Evolutionary conservation across 2,329 filamentous ascomycete genomes (phyloP).

Genomic region (Epichloe elymi): DNA sequence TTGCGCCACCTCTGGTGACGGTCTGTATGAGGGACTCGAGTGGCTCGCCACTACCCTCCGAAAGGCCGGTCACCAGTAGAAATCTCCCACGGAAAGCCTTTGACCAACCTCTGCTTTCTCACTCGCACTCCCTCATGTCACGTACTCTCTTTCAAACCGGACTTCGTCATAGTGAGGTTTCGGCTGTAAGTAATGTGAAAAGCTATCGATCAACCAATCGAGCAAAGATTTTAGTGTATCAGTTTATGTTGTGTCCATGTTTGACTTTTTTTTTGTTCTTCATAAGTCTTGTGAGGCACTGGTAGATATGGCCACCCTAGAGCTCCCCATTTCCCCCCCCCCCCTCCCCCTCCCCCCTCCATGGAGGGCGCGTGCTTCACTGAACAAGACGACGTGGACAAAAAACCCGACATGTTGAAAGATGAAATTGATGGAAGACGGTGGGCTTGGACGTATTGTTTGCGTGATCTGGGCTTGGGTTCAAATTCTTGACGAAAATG

Average conservation of each 20-base stretch:
- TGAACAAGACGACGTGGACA: not conserved
- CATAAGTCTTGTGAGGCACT: slow-evolving; percentile 15
- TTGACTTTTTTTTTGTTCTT: slow-evolving; percentile 11
- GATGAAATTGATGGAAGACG: not conserved
- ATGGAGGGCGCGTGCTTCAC: not conserved
- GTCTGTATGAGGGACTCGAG: slow-evolving; percentile 98
- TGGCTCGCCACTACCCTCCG: slow-evolving; percentile 76
- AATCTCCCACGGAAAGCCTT: slow-evolving; percentile 24
- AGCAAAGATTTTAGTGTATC: slow-evolving; percentile 29
- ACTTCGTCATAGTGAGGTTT: slow-evolving; percentile 33
- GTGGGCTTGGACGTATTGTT: not conserved
- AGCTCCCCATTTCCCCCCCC: not conserved
- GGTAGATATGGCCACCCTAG: slow-evolving; percentile 3
- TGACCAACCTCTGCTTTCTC: slow-evolving; percentile 20
- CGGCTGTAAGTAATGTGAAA: slow-evolving; percentile 48
- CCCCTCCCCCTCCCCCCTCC: too few species aligned
- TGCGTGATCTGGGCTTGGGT: not conserved
- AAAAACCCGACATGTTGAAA: not conserved
- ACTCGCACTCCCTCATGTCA: slow-evolving; percentile 24
- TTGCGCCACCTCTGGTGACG: slow-evolving; percentile 96
- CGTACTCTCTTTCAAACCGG: slow-evolving; percentile 25
- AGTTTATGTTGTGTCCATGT: slow-evolving; percentile 24
- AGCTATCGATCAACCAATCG: slow-evolving; percentile 41
- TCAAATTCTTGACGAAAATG: not conserved
- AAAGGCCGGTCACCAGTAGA: slow-evolving; percentile 57